A percentile compares a stretch with the other conserved stretches of the same genome.
Evolutionary conservation across 768 basidiomycete species (phyloP).

Genomic region (Nidularia pulvinata): DNA sequence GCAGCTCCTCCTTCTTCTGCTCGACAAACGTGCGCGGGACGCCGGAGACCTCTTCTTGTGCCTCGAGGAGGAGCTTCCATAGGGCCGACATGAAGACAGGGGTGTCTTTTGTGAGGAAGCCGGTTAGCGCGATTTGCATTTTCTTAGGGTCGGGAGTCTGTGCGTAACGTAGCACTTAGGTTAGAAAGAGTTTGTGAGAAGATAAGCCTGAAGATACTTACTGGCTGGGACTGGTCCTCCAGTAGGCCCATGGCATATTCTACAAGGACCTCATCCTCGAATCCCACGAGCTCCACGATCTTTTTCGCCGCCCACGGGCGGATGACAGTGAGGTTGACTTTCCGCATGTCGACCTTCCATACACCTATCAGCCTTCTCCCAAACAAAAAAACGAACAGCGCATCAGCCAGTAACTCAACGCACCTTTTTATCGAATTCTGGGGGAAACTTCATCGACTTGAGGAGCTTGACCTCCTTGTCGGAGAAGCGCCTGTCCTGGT

Average conservation of each 20-base stretch:
- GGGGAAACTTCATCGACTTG: slow-evolving; percentile 88
- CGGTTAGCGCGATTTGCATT: slow-evolving; percentile 94
- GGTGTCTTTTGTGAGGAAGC: slow-evolving; percentile 90
- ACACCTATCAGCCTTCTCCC: neutral
- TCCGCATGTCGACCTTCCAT: slow-evolving; percentile 86
- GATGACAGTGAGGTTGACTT: slow-evolving; percentile 92
- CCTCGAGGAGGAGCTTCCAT: slow-evolving; percentile 93
- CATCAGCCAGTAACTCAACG: slow-evolving; percentile 1
- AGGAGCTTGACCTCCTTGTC: slow-evolving; percentile 94
- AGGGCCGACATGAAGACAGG: slow-evolving; percentile 84
- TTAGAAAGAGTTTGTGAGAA: neutral
- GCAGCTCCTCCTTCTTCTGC: slow-evolving; percentile 90
- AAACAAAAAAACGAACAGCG: neutral
- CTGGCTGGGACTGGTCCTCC: slow-evolving; percentile 85
- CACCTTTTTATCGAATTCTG: slow-evolving; percentile 88
- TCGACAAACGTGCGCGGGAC: slow-evolving; percentile 91
- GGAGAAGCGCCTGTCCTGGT: slow-evolving; percentile 91
- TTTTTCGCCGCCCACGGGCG: slow-evolving; percentile 96
- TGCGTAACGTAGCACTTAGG: neutral
- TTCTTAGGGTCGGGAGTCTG: slow-evolving; percentile 91
- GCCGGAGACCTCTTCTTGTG: slow-evolving; percentile 85
- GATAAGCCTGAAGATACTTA: slow-evolving; percentile 29
- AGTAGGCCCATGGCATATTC: slow-evolving; percentile 96
- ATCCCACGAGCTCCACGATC: slow-evolving; percentile 85
- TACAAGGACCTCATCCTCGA: slow-evolving; percentile 97